Evolutionary conservation across 2,329 filamentous ascomycete genomes (phyloP).

Genomic region (Aspergillus candidus): DNA sequence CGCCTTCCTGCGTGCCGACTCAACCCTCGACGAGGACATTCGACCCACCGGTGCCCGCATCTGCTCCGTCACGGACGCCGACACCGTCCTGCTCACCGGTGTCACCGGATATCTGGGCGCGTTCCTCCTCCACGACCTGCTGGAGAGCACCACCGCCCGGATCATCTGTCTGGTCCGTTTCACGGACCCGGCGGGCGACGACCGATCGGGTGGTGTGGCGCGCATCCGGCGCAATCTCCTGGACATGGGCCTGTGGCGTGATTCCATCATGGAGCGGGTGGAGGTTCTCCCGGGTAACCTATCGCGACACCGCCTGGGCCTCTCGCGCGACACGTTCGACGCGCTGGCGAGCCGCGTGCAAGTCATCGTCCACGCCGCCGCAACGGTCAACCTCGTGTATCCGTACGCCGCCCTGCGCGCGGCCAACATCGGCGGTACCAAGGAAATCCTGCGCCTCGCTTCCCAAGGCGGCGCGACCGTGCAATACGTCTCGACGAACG

Average conservation of each 20-base stretch:
- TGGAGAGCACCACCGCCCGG: constrained; percentile 62
- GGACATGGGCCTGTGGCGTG: constrained; percentile 71
- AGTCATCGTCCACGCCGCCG: constrained; percentile 71
- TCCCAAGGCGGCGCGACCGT: constrained; percentile 62
- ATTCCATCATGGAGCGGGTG: constrained; percentile 70
- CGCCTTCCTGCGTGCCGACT: constrained; percentile 61
- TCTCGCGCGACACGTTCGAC: constrained; percentile 60
- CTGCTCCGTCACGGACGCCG: constrained; percentile 56
- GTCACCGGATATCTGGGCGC: constrained; percentile 71
- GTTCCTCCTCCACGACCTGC: constrained; percentile 63
- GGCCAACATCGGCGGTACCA: constrained; percentile 73
- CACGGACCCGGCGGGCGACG: constrained; percentile 58
- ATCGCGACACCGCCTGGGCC: constrained; percentile 61
- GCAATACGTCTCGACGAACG: constrained; percentile 75
- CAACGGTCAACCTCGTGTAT: constrained; percentile 74
- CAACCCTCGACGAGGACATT: constrained; percentile 64
- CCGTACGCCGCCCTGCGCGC: constrained; percentile 69
- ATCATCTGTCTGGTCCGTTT: constrained; percentile 71
- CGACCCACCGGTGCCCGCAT: constrained; percentile 48
- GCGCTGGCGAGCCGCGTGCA: constrained; percentile 60
- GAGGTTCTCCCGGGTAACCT: constrained; percentile 70
- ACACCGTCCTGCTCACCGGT: constrained; percentile 66
- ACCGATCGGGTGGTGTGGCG: constrained; percentile 61
- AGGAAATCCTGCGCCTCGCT: constrained; percentile 67
- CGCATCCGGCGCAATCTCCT: constrained; percentile 69